phyloP scores from a whole-genome alignment of 2,329 filamentous ascomycete species.

The Alternaria atra region DNA sequence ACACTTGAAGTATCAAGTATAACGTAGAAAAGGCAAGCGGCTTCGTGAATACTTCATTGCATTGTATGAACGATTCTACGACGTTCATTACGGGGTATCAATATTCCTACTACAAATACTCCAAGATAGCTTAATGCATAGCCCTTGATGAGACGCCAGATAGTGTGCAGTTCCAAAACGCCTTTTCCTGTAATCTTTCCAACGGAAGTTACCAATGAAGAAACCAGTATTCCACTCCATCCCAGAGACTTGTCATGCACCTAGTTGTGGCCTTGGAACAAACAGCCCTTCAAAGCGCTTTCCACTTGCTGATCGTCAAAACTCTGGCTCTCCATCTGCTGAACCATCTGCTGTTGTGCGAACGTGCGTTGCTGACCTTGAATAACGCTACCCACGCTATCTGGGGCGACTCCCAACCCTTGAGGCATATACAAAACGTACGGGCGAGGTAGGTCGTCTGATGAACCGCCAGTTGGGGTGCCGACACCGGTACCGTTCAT shows the following conservation, averaged over 20 bases:
- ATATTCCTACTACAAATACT: not conserved
- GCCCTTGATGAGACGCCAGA: no score
- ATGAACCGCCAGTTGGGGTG: not conserved
- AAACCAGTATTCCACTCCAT: not conserved
- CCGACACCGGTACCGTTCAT: not conserved
- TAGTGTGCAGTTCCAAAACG: not conserved
- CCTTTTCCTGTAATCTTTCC: not conserved
- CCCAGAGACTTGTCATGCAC: not conserved
- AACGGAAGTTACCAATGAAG: not conserved
- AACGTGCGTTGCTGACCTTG: conserved; percentile 1
- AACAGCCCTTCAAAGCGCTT: conserved; percentile 36
- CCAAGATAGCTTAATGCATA: not conserved
- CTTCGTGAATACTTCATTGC: not conserved
- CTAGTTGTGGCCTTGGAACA: conserved; percentile 31
- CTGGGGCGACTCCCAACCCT: not conserved
- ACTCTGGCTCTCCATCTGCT: conserved; percentile 19
- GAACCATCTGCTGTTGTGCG: conserved; percentile 18
- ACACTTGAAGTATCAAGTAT: not conserved
- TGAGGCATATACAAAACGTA: not conserved
- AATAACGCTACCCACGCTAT: conserved; percentile 16
- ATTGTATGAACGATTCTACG: not conserved
- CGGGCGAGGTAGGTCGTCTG: not conserved
- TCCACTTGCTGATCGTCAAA: conserved; percentile 39
- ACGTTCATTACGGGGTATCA: not conserved
- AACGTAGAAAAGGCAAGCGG: no score